Conservation (phyloP, 352 stramenopile species). For the Detonula confervacea region DNA sequence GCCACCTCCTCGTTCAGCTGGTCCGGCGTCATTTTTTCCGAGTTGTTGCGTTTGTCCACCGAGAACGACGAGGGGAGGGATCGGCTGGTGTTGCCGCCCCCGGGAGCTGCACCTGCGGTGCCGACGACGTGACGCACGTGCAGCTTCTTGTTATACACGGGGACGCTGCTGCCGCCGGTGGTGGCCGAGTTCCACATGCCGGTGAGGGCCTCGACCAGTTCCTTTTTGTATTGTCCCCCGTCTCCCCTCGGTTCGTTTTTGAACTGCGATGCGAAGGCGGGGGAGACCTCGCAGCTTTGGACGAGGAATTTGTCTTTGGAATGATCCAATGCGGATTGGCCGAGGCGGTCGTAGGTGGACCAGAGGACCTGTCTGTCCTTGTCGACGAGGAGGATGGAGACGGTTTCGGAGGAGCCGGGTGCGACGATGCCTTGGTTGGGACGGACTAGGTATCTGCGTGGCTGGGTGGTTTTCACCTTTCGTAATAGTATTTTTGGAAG, state of each 20-base stretch:
- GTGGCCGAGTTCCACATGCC: conserved; percentile 78
- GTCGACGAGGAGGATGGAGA: conserved; percentile 86
- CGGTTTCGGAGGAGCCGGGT: conserved; percentile 71
- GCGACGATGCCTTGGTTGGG: conserved; percentile 87
- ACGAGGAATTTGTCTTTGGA: conserved; percentile 87
- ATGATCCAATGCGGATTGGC: conserved; percentile 83
- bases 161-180: conserved; percentile 12
- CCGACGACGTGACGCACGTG: conserved; percentile 73
- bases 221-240: conserved; percentile 51
- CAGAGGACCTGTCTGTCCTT: conserved; percentile 85
- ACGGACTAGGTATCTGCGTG: conserved; percentile 85
- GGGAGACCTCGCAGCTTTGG: conserved; percentile 65
- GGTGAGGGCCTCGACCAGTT: conserved; percentile 74
- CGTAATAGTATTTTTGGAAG: too few species aligned
- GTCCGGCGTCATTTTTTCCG: conserved; percentile 73
- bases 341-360: conserved; percentile 80
- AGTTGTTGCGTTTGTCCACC: conserved; percentile 29
- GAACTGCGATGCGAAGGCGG: conserved; percentile 64
- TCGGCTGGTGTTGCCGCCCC: background rate
- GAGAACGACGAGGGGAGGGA: conserved; percentile 13
- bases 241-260: conserved; percentile 31
- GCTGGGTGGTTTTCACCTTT: conserved; percentile 86
- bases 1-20: conserved; percentile 74
- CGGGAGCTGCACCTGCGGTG: background rate
- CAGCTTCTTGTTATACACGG: conserved; percentile 81